These are phyloP conservation scores for Fusarium coffeatum DNA, from an alignment of 2,329 filamentous ascomycete species.

Conservation along the genomic window DNA sequence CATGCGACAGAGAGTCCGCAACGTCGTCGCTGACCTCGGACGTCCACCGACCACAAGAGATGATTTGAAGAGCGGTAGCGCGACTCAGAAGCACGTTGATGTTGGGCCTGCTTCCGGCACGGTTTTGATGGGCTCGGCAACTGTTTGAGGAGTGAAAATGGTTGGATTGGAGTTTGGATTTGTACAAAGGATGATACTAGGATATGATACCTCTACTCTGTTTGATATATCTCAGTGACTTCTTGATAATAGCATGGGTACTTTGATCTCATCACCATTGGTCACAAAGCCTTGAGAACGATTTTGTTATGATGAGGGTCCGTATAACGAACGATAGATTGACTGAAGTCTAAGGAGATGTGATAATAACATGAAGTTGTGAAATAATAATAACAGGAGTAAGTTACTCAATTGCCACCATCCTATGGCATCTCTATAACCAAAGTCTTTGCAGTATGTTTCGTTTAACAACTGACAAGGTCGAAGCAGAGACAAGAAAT, in stretches of 20 bases:
- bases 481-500: background rate
- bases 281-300: background rate
- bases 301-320: background rate
- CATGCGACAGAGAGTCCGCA: conserved; percentile 50
- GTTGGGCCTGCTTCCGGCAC: conserved; percentile 44
- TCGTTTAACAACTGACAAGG: background rate
- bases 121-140: conserved; percentile 40
- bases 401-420: background rate
- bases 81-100: conserved; percentile 46
- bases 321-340: background rate
- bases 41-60: conserved; percentile 49
- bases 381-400: background rate
- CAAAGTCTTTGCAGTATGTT: background rate
- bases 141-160: conserved; percentile 17
- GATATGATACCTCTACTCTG: background rate
- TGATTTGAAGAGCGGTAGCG: conserved; percentile 49
- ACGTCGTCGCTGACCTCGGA: conserved; percentile 50
- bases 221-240: background rate
- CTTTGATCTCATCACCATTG: background rate
- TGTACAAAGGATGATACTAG: background rate
- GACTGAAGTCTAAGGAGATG: background rate
- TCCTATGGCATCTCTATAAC: background rate
- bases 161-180: background rate
- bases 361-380: background rate
- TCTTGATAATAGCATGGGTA: background rate